phyloP scores from a whole-genome alignment of 805 yeast species.

The Scheffersomyces stipitis region DNA sequence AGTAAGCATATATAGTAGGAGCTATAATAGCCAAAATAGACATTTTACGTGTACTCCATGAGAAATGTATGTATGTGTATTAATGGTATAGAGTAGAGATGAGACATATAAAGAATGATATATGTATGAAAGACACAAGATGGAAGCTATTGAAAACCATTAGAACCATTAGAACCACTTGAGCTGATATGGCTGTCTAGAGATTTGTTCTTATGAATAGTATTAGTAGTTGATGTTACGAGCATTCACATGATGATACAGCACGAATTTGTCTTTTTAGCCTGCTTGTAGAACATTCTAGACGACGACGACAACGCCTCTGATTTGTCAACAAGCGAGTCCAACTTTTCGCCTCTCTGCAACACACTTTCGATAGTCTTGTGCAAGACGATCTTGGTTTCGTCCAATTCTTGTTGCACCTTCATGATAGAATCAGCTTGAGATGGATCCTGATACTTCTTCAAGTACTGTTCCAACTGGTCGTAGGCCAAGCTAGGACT shows the following conservation, averaged over 20 bases:
- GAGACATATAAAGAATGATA: too few species aligned
- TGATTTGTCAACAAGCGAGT: slow-evolving; percentile 89
- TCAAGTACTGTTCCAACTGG: slow-evolving; percentile 65
- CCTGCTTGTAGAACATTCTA: slow-evolving; percentile 94
- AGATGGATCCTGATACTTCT: slow-evolving; percentile 91
- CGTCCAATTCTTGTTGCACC: slow-evolving; percentile 97
- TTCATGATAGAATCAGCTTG: slow-evolving; percentile 97
- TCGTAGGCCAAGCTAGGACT: slow-evolving; percentile 50
- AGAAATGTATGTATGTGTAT: too few species aligned
- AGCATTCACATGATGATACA: slow-evolving; percentile 26
- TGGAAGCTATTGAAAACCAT: too few species aligned
- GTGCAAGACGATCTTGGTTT: slow-evolving; percentile 93
- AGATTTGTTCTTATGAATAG: too few species aligned
- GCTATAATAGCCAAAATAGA: too few species aligned
- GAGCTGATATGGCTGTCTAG: too few species aligned
- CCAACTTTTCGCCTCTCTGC: slow-evolving; percentile 95
- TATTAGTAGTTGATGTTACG: too few species aligned
- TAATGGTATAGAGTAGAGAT: too few species aligned
- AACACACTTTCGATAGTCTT: slow-evolving; percentile 92
- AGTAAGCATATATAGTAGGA: too few species aligned
- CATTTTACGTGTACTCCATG: too few species aligned
- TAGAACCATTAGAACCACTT: too few species aligned
- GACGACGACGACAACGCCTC: slow-evolving; percentile 88
- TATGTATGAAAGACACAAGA: too few species aligned
- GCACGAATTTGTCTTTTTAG: slow-evolving; percentile 64